Percentiles rank a stretch among this genome's conserved stretches.
Evolutionary conservation across 768 basidiomycete species (phyloP).

Genomic region (Pisolithus microcarpus): DNA sequence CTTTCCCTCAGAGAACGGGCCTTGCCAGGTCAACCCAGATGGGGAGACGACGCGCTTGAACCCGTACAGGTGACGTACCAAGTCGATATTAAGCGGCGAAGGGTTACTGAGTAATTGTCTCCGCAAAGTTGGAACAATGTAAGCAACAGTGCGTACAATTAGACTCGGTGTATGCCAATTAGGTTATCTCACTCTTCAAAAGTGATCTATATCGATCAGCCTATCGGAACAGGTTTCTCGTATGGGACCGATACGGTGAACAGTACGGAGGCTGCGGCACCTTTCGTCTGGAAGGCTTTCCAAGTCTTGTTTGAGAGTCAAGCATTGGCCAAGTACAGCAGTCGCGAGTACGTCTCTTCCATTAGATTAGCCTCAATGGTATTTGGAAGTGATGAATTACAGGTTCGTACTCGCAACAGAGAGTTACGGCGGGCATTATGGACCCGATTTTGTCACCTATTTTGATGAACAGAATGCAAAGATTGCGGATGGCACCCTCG

Average conservation of each 20-base stretch:
- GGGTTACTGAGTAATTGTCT: neutral
- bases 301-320: constrained; percentile 55
- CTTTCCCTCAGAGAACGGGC: constrained; percentile 46
- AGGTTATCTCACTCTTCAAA: constrained; percentile 13
- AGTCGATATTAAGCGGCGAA: neutral
- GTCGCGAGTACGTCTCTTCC: constrained; percentile 41
- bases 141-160: constrained; percentile 47
- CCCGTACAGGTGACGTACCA: constrained; percentile 43
- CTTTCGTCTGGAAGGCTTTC: constrained; percentile 54
- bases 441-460: constrained; percentile 52
- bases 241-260: constrained; percentile 52
- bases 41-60: constrained; percentile 46
- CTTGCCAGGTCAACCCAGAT: constrained; percentile 53
- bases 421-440: constrained; percentile 65
- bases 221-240: constrained; percentile 61
- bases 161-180: constrained; percentile 61
- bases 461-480: constrained; percentile 56
- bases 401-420: constrained; percentile 63
- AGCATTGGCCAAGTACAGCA: constrained; percentile 44
- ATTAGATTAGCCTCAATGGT: neutral
- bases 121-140: constrained; percentile 54
- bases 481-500: constrained; percentile 37
- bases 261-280: constrained; percentile 42
- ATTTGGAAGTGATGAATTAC: neutral
- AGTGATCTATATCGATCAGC: constrained; percentile 71